phyloP scores from a whole-genome alignment of 306 rosid species.

The Medicago lupulina region DNA sequence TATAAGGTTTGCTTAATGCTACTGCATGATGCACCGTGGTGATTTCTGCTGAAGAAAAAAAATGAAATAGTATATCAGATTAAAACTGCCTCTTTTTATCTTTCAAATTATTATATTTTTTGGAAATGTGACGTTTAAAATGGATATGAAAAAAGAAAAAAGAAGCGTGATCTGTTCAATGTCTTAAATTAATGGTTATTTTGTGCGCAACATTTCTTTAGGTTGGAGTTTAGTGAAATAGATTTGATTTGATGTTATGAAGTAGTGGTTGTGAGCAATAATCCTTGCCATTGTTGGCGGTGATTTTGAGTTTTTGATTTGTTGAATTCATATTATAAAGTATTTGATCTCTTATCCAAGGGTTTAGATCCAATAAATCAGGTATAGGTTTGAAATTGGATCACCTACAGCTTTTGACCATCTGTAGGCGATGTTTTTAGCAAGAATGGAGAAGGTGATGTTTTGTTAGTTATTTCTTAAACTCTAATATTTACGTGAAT shows the following conservation, averaged over 20 bases:
- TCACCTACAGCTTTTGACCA: background rate
- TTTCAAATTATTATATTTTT: background rate
- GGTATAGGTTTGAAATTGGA: background rate
- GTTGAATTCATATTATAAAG: background rate
- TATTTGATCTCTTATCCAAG: background rate
- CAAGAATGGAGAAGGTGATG: background rate
- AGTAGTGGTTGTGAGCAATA: background rate
- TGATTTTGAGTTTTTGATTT: background rate
- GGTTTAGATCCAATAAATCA: background rate
- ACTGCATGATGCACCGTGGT: background rate
- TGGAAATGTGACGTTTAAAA: background rate
- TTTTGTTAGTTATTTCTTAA: background rate
- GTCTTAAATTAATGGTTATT: background rate
- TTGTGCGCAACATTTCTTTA: background rate
- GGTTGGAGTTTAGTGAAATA: background rate
- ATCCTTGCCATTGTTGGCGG: background rate
- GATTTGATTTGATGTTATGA: background rate
- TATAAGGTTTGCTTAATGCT: background rate
- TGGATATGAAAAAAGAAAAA: background rate
- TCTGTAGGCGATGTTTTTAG: background rate
- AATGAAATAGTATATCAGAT: background rate
- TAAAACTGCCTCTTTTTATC: background rate
- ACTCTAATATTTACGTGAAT: background rate
- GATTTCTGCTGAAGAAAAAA: slow-evolving; percentile 5
- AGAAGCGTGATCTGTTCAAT: background rate